Conservation (phyloP, 495 filamentous ascomycete species). For the Neurospora sp. region DNA sequence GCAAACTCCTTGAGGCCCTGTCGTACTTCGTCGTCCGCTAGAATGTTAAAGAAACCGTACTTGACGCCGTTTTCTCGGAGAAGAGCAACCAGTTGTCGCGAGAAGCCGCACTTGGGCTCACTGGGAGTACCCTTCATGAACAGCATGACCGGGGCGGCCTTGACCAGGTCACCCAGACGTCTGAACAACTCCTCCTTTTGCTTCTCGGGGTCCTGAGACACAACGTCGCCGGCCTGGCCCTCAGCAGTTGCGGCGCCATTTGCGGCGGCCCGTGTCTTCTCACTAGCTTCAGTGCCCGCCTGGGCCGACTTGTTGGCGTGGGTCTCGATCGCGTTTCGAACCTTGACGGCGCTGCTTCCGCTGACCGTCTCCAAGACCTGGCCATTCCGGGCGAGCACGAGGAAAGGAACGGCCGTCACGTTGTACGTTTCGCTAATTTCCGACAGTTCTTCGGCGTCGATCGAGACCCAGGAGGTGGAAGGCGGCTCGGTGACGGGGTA, state of each 20-base stretch:
- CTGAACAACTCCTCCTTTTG: conserved; percentile 69
- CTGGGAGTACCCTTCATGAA: conserved; percentile 93
- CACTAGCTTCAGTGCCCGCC: background rate
- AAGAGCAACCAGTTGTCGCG: conserved; percentile 73
- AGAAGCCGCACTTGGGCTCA: conserved; percentile 90
- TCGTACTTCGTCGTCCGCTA: conserved; percentile 94
- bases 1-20: conserved; percentile 92
- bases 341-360: conserved; percentile 75
- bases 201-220: conserved; percentile 40
- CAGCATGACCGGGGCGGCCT: conserved; percentile 93
- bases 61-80: conserved; percentile 80
- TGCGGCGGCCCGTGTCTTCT: conserved; percentile 15
- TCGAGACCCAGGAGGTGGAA: conserved; percentile 66
- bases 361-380: conserved; percentile 69
- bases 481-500: conserved; percentile 58
- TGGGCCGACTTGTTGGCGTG: conserved; percentile 44
- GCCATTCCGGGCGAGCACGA: conserved; percentile 65
- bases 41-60: conserved; percentile 98
- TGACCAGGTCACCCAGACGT: conserved; percentile 70
- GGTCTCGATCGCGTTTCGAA: conserved; percentile 72
- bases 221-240: conserved; percentile 13
- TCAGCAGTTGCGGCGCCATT: conserved; percentile 19
- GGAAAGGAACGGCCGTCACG: conserved; percentile 85
- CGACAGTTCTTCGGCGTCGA: conserved; percentile 82
- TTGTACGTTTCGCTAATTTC: conserved; percentile 84